These are phyloP conservation scores for Solanum chilense DNA, from an alignment of 257 asterid species.

Conservation along the genomic window DNA sequence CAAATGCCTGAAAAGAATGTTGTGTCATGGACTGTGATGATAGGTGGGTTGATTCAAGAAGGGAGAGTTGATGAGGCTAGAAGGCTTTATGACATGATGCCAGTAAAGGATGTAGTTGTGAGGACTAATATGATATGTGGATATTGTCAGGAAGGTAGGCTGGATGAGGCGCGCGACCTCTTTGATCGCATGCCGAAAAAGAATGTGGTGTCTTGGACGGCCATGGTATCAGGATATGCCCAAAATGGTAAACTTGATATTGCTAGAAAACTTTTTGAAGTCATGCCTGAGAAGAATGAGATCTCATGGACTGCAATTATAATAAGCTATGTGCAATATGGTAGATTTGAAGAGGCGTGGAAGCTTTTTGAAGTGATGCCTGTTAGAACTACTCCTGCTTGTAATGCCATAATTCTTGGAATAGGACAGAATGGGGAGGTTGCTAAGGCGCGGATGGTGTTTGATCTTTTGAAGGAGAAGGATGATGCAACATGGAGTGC, in stretches of 20 bases:
- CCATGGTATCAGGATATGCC: constrained; percentile 61
- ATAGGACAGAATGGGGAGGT: constrained; percentile 46
- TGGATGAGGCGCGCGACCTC: constrained; percentile 56
- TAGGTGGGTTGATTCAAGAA: constrained; percentile 50
- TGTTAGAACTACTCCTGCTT: constrained; percentile 31
- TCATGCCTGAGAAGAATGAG: constrained; percentile 71
- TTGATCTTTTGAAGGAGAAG: constrained; percentile 45
- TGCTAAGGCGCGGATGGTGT: constrained; percentile 33
- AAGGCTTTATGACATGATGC: constrained; percentile 44
- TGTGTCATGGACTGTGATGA: constrained; percentile 72
- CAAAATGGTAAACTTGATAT: constrained; percentile 57
- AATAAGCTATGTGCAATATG: constrained; percentile 45
- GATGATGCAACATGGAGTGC: constrained; percentile 67
- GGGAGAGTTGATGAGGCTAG: constrained; percentile 43
- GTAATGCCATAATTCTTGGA: constrained; percentile 51
- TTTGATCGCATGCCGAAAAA: constrained; percentile 40
- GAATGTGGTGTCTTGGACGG: constrained; percentile 69
- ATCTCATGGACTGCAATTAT: constrained; percentile 80
- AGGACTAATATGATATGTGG: constrained; percentile 71
- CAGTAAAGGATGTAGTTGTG: constrained; percentile 49
- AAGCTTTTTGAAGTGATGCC: constrained; percentile 56
- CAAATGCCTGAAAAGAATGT: constrained; percentile 67
- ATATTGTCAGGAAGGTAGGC: constrained; percentile 45
- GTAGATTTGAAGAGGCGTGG: constrained; percentile 51
- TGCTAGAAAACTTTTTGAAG: constrained; percentile 71